These are phyloP conservation scores for Verticillium zaregamsianum DNA, from an alignment of 2,329 filamentous ascomycete species.

Conservation along the genomic window DNA sequence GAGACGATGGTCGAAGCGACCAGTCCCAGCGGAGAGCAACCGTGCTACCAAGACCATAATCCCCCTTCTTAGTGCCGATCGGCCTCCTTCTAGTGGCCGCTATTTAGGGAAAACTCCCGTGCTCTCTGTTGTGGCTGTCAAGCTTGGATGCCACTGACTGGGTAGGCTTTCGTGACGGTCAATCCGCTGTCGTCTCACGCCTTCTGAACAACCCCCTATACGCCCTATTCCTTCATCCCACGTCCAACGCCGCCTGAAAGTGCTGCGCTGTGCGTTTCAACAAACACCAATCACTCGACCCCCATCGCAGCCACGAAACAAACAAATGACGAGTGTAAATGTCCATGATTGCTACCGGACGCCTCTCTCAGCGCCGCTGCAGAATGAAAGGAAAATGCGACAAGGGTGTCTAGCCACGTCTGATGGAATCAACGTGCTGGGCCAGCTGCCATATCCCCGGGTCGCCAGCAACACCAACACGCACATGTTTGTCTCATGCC, in stretches of 20 bases:
- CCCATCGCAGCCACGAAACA: neutral
- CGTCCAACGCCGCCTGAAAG: neutral
- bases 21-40: neutral
- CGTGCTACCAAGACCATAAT: neutral
- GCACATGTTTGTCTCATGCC: too few relatives aligned
- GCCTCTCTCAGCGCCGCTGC: neutral
- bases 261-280: neutral
- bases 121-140: neutral
- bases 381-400: neutral
- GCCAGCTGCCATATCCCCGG: too few relatives aligned
- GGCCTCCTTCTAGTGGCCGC: neutral
- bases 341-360: neutral
- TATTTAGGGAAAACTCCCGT: conserved; percentile 2
- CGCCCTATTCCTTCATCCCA: neutral
- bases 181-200: neutral
- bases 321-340: neutral
- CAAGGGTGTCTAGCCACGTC: too few relatives aligned
- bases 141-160: neutral
- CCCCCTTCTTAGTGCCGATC: neutral
- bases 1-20: neutral
- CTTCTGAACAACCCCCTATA: neutral
- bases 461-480: too few relatives aligned
- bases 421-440: too few relatives aligned
- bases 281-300: neutral
- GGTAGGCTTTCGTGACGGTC: neutral